phyloP scores from a whole-genome alignment of 345 rosid genomes.

The Salix udensis region DNA sequence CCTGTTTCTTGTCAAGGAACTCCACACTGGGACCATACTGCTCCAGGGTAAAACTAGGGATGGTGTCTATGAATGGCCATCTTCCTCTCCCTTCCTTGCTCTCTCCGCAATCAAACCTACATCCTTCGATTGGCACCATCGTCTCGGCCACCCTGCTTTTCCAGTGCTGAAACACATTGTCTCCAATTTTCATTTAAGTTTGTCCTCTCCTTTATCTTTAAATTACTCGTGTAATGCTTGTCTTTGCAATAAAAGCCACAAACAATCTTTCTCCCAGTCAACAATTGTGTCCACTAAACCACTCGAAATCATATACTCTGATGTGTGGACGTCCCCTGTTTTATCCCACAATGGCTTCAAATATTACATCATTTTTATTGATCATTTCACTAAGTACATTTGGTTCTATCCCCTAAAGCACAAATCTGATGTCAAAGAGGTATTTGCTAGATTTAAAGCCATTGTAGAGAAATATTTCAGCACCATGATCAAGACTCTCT shows the following conservation, averaged over 20 bases:
- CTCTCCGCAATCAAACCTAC: background rate
- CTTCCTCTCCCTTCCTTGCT: background rate
- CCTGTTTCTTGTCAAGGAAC: background rate
- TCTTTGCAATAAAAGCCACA: background rate
- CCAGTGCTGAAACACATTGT: background rate
- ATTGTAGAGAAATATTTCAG: too few relatives aligned
- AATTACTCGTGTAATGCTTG: background rate
- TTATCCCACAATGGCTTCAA: background rate
- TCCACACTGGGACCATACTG: background rate
- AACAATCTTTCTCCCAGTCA: background rate
- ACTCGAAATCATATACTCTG: too few relatives aligned
- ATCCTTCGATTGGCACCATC: background rate
- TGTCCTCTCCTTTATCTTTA: background rate
- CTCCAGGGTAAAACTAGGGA: background rate
- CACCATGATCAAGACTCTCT: background rate
- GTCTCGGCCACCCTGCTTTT: background rate
- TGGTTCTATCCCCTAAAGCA: background rate
- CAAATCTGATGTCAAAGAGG: background rate
- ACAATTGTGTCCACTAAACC: too few relatives aligned
- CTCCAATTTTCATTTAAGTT: background rate
- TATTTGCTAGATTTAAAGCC: too few relatives aligned
- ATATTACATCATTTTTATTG: too few relatives aligned
- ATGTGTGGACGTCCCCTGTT: background rate
- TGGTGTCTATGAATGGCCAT: background rate
- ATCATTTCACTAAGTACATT: background rate